Evolutionary conservation across 495 filamentous ascomycete genomes (phyloP).

Genomic region (Acidomyces sp.): DNA sequence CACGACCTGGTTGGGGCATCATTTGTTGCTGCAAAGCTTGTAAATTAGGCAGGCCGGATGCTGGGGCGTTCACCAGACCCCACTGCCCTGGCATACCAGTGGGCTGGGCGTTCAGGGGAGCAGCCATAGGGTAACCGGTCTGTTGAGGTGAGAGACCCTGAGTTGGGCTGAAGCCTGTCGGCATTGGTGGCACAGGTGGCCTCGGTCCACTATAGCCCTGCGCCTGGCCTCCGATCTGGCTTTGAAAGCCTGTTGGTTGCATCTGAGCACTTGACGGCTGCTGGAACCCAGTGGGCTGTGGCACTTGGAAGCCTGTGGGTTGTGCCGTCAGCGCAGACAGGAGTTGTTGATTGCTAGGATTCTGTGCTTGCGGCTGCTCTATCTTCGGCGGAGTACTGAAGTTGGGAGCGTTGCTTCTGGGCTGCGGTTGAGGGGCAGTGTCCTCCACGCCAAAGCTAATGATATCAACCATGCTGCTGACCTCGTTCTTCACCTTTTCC

Average conservation of each 20-base stretch:
- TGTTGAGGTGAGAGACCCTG: slow-evolving; percentile 47
- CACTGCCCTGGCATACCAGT: slow-evolving; percentile 94
- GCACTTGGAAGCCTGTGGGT: slow-evolving; percentile 56
- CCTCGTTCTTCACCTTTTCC: slow-evolving; percentile 84
- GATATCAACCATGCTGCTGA: slow-evolving; percentile 99
- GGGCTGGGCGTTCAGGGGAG: slow-evolving; percentile 77
- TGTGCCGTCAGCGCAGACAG: slow-evolving; percentile 61
- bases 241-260: slow-evolving; percentile 37
- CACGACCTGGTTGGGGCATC: slow-evolving; percentile 93
- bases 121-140: slow-evolving; percentile 36
- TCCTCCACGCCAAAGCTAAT: slow-evolving; percentile 91
- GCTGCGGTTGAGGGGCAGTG: slow-evolving; percentile 39
- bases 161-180: slow-evolving; percentile 49
- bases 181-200: slow-evolving; percentile 92
- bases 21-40: slow-evolving; percentile 88
- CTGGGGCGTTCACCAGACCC: slow-evolving; percentile 90
- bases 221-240: slow-evolving; percentile 38
- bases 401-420: slow-evolving; percentile 59
- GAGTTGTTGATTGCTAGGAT: slow-evolving; percentile 60
- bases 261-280: slow-evolving; percentile 38
- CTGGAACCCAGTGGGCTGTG: slow-evolving; percentile 34
- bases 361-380: slow-evolving; percentile 76
- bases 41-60: slow-evolving; percentile 82
- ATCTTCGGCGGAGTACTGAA: slow-evolving; percentile 57
- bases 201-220: slow-evolving; percentile 60